Percentiles rank a stretch among this genome's conserved stretches.
phyloP scores from a whole-genome alignment of 2,329 filamentous ascomycete genomes.

The Hymenoscyphus albidus region DNA sequence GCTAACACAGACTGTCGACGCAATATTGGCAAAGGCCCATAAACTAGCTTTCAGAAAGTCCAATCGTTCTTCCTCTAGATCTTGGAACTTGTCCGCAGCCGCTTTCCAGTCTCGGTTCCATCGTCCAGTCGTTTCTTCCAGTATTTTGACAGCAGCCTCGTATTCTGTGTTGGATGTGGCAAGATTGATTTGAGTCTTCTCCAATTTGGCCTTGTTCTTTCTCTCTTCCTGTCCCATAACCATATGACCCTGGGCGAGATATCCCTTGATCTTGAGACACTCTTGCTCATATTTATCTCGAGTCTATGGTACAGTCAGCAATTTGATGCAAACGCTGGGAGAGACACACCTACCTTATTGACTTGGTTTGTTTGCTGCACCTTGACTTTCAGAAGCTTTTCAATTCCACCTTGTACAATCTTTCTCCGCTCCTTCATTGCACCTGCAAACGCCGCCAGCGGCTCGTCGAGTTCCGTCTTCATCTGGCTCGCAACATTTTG shows the following conservation, averaged over 20 bases:
- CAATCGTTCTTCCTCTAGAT: conserved; percentile 92
- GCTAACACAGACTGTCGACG: conserved; percentile 95
- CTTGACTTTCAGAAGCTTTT: conserved; percentile 91
- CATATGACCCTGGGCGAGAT: conserved; percentile 98
- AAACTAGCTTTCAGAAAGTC: conserved; percentile 97
- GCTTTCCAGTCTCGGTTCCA: conserved; percentile 99
- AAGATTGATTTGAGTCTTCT: conserved; percentile 96
- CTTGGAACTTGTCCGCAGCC: conserved; percentile 98
- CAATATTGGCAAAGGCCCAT: conserved; percentile 96
- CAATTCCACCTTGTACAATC: conserved; percentile 90
- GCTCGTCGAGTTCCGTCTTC: conserved; percentile 94
- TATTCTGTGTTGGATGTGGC: conserved; percentile 90
- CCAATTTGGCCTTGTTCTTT: conserved; percentile 97
- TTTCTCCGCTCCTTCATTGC: conserved; percentile 96
- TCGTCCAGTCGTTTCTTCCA: conserved; percentile 90
- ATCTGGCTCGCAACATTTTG: conserved; percentile 87
- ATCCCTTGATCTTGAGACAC: conserved; percentile 96
- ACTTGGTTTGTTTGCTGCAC: conserved; percentile 85
- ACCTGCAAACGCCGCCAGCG: conserved; percentile 83
- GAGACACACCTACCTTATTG: conserved; percentile 67
- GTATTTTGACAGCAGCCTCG: conserved; percentile 83
- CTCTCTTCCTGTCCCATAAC: conserved; percentile 99
- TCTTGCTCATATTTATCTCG: conserved; percentile 96
- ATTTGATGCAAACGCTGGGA: conserved; percentile 11
- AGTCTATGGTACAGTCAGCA: conserved; percentile 49